Evolutionary conservation across 2,329 filamentous ascomycete species (phyloP), one percentile per base, ranked within the genome.

Genomic region (Pseudogymnoascus sp.): DNA sequence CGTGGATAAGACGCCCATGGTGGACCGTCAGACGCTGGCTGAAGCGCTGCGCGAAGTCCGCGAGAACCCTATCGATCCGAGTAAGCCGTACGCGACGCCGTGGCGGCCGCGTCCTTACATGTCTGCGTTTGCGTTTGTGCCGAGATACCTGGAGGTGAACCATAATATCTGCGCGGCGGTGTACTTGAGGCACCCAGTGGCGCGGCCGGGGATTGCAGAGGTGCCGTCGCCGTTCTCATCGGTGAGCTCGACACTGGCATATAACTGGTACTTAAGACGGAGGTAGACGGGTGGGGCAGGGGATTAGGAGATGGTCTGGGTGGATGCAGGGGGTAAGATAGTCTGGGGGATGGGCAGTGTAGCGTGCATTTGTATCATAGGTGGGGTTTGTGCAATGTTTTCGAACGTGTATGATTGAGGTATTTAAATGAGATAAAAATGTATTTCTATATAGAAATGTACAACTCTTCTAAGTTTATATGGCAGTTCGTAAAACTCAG

Each of bases 161-260:
- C 94, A 95, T 74, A 95, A 92, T 70, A 88, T 97, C 68, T 99
- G 94, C 74, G 87, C 92, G 1, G 94, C 94, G 9, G 91, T 99
- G 38, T 99, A 99, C 73, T 76, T 99, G 63, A 82, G 94, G 61
- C 92, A 99, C 76, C 94, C 94, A 0, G 92, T 97, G 41, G 94
- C 90, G 23, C 81, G 92, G 62, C 86, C 86, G 2, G 91, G 92
- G 9, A 69, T 83, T 65, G 85, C 88, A 3, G 94, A 92, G 73
- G 87, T 92, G 62, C 92, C 92, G 1, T 90, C 89, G 21, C 92
- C 92, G 15, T 96, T 91, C 74, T 74, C 77, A 57, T 77, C 82
- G 61, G 76, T 83, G 64, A 81, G 85, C n/a, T 85, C 82, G 71
- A 89, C 91, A 72, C 75, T 95, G 70, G 90, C 91, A 0, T 95